Percentiles rank a stretch among this genome's conserved stretches.
These are phyloP conservation scores for Drechslerella stenobrocha DNA, from an alignment of 2,329 filamentous ascomycete species.

Conservation along the genomic window DNA sequence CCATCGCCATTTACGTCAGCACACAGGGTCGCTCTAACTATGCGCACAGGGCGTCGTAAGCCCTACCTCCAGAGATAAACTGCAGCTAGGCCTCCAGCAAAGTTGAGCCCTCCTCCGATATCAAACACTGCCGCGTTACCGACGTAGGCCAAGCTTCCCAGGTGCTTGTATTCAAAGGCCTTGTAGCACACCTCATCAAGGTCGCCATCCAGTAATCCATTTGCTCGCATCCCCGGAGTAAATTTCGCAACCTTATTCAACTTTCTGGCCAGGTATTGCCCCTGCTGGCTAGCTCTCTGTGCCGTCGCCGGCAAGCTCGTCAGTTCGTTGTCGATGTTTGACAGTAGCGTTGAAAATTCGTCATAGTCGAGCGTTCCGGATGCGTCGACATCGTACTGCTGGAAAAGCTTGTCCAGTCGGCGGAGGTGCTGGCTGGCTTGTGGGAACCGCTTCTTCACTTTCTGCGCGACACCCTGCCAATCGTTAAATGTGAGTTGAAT, in stretches of 20 bases:
- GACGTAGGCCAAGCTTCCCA: slow-evolving; percentile 90
- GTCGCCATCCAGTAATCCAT: slow-evolving; percentile 84
- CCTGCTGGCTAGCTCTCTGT: slow-evolving; percentile 94
- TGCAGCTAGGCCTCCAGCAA: slow-evolving; percentile 82
- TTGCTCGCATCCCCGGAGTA: slow-evolving; percentile 72
- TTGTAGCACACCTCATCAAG: slow-evolving; percentile 90
- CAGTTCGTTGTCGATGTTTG: slow-evolving; percentile 91
- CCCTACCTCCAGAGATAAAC: slow-evolving; percentile 94
- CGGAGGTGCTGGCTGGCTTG: slow-evolving; percentile 85
- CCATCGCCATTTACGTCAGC: neutral
- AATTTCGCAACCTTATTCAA: slow-evolving; percentile 86
- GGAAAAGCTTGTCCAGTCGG: slow-evolving; percentile 86
- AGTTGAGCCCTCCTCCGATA: slow-evolving; percentile 66
- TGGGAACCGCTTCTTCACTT: slow-evolving; percentile 80
- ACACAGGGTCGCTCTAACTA: neutral
- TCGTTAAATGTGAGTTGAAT: slow-evolving; percentile 82
- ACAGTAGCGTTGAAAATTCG: slow-evolving; percentile 83
- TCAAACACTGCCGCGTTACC: slow-evolving; percentile 97
- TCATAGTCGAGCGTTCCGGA: slow-evolving; percentile 91
- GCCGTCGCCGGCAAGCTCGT: slow-evolving; percentile 93
- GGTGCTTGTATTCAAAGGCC: slow-evolving; percentile 89
- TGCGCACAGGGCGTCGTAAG: neutral
- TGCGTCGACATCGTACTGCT: slow-evolving; percentile 88
- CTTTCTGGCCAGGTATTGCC: slow-evolving; percentile 86
- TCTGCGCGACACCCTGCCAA: slow-evolving; percentile 81